These are phyloP conservation scores for Globisporangium nunn DNA, from an alignment of 352 stramenopile genomes.

Conservation along the genomic window DNA sequence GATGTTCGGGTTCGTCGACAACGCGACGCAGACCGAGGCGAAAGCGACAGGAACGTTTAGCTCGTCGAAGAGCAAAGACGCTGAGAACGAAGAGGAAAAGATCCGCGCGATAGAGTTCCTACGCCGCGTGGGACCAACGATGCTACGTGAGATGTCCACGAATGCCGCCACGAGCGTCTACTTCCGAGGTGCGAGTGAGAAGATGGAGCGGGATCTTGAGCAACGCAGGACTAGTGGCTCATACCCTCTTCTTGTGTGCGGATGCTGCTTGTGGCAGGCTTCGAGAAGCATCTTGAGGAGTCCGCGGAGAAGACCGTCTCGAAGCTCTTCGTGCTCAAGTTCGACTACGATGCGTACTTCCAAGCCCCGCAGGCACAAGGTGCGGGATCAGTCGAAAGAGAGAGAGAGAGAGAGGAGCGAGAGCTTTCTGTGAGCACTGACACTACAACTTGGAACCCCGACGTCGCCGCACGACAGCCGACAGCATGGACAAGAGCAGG, in stretches of 20 bases:
- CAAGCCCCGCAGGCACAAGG: conserved; percentile 26
- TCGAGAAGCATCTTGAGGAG: conserved; percentile 54
- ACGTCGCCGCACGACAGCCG: not conserved
- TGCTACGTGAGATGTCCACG: conserved; percentile 54
- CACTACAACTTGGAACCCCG: not conserved
- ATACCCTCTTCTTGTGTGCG: not conserved
- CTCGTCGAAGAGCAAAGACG: conserved; percentile 18
- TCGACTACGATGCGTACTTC: conserved; percentile 72
- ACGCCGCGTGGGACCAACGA: conserved; percentile 30
- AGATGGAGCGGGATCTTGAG: not conserved
- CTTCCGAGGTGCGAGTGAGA: conserved; percentile 27
- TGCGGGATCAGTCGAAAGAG: not conserved
- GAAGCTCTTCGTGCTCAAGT: conserved; percentile 56
- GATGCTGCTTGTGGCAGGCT: conserved; percentile 18
- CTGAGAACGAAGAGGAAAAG: conserved; percentile 29
- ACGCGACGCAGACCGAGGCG: conserved; percentile 37
- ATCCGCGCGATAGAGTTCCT: conserved; percentile 30
- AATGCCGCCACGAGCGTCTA: conserved; percentile 31
- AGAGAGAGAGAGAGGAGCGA: not conserved
- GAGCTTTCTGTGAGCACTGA: not conserved
- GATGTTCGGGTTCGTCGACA: conserved; percentile 20
- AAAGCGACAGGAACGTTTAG: conserved; percentile 14
- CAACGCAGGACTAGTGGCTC: not conserved
- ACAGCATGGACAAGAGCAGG: conserved; percentile 11
- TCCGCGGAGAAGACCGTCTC: conserved; percentile 53